Evolutionary conservation across 495 filamentous ascomycete genomes (phyloP).

Genomic region (Letharia lupina): DNA sequence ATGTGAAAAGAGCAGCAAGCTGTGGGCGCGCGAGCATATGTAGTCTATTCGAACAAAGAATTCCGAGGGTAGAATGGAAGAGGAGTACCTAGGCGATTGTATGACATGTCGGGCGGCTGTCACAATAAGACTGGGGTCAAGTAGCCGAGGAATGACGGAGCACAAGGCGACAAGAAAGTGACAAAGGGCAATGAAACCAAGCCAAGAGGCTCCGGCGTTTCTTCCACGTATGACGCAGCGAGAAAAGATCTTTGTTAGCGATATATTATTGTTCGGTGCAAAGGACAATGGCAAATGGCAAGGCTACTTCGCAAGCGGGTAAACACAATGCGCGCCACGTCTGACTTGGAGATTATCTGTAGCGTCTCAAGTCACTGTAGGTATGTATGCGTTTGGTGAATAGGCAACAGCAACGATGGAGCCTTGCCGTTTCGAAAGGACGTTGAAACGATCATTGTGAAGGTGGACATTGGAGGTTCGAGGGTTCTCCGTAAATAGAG

Average conservation of each 20-base stretch:
- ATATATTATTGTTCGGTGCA: neutral
- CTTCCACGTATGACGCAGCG: neutral
- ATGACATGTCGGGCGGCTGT: slow-evolving; percentile 23
- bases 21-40: neutral
- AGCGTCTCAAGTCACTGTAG: neutral
- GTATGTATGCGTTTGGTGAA: neutral
- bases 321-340: neutral
- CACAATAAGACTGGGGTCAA: neutral
- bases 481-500: slow-evolving; percentile 18
- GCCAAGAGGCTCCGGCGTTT: neutral
- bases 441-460: neutral
- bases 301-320: neutral
- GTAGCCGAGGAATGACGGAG: slow-evolving; percentile 12
- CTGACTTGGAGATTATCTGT: neutral
- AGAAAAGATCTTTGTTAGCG: neutral
- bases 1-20: neutral
- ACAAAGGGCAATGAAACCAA: neutral
- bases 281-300: neutral
- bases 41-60: neutral
- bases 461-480: slow-evolving; percentile 10
- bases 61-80: neutral
- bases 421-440: slow-evolving; percentile 3
- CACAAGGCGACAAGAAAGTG: neutral
- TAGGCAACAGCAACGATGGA: neutral
- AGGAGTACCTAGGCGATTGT: slow-evolving; percentile 26